Base-by-base conservation (phyloP, 2,329 filamentous ascomycete genomes). In the Botrytis deweyae region DNA sequence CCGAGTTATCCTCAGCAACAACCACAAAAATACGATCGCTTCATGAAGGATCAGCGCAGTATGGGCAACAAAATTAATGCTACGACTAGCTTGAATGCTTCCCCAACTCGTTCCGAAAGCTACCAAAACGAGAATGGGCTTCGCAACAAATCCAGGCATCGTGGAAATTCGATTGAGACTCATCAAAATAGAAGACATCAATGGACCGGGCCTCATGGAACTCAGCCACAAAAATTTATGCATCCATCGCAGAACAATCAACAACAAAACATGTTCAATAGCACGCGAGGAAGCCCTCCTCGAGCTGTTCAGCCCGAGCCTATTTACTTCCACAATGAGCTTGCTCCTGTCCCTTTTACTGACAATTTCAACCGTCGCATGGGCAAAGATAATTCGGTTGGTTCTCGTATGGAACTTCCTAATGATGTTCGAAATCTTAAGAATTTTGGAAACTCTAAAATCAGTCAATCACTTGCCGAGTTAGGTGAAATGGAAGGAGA, bases 291-390 rank as follows among this genome's bases (percentile, higher is more conserved):
- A 29, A 73, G 64, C 38, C 71, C 71, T 16, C 16, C 71, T 33
- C 42, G 33, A 49, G 55, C 12, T 38, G 5, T 16, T 46, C 71
- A 61, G 8, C 25, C 22, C 16, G 70, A 68, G 25, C 74, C 73
- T 25, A 65, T 75, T 22, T 75, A 75, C 46, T 44, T 75, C 10
- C 73, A 58, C 29, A 74, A 73, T 7, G 72, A 74, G 49, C 72
- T 36, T 36, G 38, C 22, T 29, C 29, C 52, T 36, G 9, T 22
- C 25, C 10, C 40, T 4, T n/a, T n/a, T 44, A 7, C 10, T 33
- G 14, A 49, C 33, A 42, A 7, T 5, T 58, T 20, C n/a, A 52
- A 33, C 16, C 64, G 52, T 33, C 33, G 4, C 25, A 69, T n/a
- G 33, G 58, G 25, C 7, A 49, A 55, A 6, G 33, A n/a, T 5